Base-by-base conservation (phyloP, 192 early-diverging fungal species). In the Mortierella claussenii region DNA sequence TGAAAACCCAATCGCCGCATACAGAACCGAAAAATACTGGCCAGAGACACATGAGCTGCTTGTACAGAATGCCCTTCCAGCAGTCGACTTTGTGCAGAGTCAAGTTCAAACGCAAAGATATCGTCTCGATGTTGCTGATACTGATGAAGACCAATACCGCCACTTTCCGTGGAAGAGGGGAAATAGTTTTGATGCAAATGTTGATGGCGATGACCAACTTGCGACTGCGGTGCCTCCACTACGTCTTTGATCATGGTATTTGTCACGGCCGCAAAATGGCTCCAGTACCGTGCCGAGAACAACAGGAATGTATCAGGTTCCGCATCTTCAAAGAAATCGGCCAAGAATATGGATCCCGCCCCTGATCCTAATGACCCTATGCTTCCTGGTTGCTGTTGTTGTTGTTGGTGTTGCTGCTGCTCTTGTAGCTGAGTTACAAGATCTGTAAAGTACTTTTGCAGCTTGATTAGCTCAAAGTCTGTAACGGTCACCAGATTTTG, bases 221-320 rank as follows among this genome's bases (percentile, higher is more conserved):
- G n/a, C n/a, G n/a, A n/a, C n/a, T n/a, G n/a, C n/a, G n/a, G n/a
- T n/a, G n/a, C n/a, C 7, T 36, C 44, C 23, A 70, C 59, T 49
- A 65, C 43, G 2, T 61, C 65, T 17, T 37, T 42, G 51, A 68
- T 68, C 48, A 67, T 58, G 11, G 66, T 67, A 46, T 82, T 82
- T 12, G 85, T 76, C 45, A 85, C 53, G 4, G 83, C 80, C 1
- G 78, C 69, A 27, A 88, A 51, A 73, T 88, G 85, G 18, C 73
- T 65, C 54, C 86, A 69, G 27, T 86, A 88, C 3, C 55, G 55
- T 26, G 82, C 79, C 50, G 76, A 78, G 15, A 71, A 80, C 2
- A 84, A 26, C 36, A 86, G 44, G 20, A 67, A 70, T 23, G 68
- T 61, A 31, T 81, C 79, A 1, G 80, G 65, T 5, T 69, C 37